These are phyloP conservation scores for Lepiota venenata DNA, from an alignment of 768 basidiomycete genomes.

Conservation along the genomic window DNA sequence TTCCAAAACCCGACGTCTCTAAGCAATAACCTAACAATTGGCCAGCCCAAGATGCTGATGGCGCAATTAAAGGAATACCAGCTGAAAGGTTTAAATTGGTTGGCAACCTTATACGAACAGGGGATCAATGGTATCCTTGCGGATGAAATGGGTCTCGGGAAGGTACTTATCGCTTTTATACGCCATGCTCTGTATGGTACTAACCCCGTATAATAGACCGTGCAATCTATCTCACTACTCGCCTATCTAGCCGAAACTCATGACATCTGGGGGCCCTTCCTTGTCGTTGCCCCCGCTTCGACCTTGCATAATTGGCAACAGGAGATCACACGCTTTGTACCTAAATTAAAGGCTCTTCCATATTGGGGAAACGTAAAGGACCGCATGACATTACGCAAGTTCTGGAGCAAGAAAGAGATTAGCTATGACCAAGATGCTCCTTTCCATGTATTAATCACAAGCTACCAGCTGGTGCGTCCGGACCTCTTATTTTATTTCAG, in stretches of 20 bases:
- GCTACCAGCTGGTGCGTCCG: constrained; percentile 85
- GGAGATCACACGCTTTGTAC: constrained; percentile 94
- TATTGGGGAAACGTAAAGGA: constrained; percentile 99
- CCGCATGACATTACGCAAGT: constrained; percentile 88
- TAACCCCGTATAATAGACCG: constrained; percentile 54
- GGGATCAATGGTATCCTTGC: constrained; percentile 99
- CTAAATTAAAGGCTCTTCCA: constrained; percentile 88
- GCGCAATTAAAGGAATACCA: constrained; percentile 98
- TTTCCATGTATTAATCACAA: constrained; percentile 95
- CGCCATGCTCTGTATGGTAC: neutral
- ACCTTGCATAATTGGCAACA: constrained; percentile 99
- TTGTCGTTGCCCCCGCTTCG: constrained; percentile 95
- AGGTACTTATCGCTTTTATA: constrained; percentile 40
- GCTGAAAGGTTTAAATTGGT: constrained; percentile 96
- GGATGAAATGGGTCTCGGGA: constrained; percentile 97
- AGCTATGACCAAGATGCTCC: constrained; percentile 94
- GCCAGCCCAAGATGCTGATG: constrained; percentile 94
- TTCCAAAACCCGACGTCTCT: constrained; percentile 98
- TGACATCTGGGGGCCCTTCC: constrained; percentile 99
- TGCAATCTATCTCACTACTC: constrained; percentile 95
- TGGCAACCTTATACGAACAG: constrained; percentile 96
- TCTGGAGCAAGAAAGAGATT: constrained; percentile 98
- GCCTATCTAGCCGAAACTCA: constrained; percentile 96
- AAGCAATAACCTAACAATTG: constrained; percentile 78
- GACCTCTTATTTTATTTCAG: neutral